phyloP scores from a whole-genome alignment of 1,139 yeast species.

The Debaryomycetaceae sp. region DNA sequence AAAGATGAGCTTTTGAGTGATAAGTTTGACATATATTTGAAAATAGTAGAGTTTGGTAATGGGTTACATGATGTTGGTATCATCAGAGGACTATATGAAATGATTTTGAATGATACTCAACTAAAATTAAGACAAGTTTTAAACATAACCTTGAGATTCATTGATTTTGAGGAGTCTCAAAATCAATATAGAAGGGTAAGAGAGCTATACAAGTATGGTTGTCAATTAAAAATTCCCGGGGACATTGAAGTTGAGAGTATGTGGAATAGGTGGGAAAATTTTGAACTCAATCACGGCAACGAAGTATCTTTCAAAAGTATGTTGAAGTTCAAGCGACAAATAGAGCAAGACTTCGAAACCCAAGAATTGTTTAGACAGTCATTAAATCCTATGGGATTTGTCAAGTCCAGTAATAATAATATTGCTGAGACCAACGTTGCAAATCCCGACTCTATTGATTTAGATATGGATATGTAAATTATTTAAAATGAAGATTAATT shows the following conservation, averaged over 20 bases:
- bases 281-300: slow-evolving; percentile 69
- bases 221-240: slow-evolving; percentile 19
- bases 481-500: background rate
- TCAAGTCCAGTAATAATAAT: slow-evolving; percentile 32
- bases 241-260: slow-evolving; percentile 21
- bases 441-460: slow-evolving; percentile 69
- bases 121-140: slow-evolving; percentile 28
- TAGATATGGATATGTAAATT: slow-evolving; percentile 46
- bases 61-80: slow-evolving; percentile 12
- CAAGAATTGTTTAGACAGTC: slow-evolving; percentile 20
- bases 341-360: slow-evolving; percentile 31
- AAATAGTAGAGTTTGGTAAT: slow-evolving; percentile 10
- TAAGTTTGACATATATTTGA: slow-evolving; percentile 21
- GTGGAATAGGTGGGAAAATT: slow-evolving; percentile 70
- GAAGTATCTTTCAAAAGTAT: slow-evolving; percentile 73
- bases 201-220: slow-evolving; percentile 47
- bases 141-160: slow-evolving; percentile 33
- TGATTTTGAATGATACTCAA: slow-evolving; percentile 16
- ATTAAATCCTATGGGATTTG: slow-evolving; percentile 54
- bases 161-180: slow-evolving; percentile 45
- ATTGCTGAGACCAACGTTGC: slow-evolving; percentile 7
- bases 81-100: slow-evolving; percentile 17
- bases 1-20: slow-evolving; percentile 15
- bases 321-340: slow-evolving; percentile 56
- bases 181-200: slow-evolving; percentile 60